Evolutionary conservation across 768 basidiomycete genomes (phyloP).

Genomic region (Piloderma croceum): DNA sequence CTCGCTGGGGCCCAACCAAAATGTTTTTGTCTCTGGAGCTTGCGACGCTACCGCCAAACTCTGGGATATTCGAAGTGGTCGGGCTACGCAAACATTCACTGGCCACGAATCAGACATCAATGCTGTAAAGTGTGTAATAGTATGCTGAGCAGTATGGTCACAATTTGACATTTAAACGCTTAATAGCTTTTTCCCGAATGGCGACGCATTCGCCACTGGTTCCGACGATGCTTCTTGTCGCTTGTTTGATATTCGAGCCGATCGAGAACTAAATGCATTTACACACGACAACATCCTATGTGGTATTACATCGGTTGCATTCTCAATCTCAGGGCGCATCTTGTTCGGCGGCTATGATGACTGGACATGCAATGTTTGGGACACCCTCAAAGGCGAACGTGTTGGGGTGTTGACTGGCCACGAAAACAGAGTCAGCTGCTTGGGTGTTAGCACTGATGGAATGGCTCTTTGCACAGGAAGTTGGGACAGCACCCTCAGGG

Average conservation of each 20-base stretch:
- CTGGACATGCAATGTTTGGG: constrained; percentile 99
- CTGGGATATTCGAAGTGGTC: constrained; percentile 97
- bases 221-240: constrained; percentile 99
- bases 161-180: constrained; percentile 10
- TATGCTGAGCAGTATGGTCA: constrained; percentile 8
- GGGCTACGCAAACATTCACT: constrained; percentile 96
- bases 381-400: constrained; percentile 96
- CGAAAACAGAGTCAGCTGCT: constrained; percentile 95
- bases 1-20: constrained; percentile 91
- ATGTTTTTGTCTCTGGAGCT: constrained; percentile 96
- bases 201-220: constrained; percentile 97
- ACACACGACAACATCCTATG: constrained; percentile 99
- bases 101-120: constrained; percentile 99
- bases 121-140: constrained; percentile 81
- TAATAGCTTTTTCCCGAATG: constrained; percentile 95
- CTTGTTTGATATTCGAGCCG: constrained; percentile 94
- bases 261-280: constrained; percentile 94
- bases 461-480: constrained; percentile 98
- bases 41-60: constrained; percentile 98
- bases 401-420: constrained; percentile 97
- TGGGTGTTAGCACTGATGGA: constrained; percentile 93
- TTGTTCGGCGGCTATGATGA: constrained; percentile 99
- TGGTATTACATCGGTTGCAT: constrained; percentile 97
- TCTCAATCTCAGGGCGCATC: constrained; percentile 95
- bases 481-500: constrained; percentile 97